Base-by-base conservation (phyloP, 768 basidiomycete genomes). In the Paxillus rubicundulus region DNA sequence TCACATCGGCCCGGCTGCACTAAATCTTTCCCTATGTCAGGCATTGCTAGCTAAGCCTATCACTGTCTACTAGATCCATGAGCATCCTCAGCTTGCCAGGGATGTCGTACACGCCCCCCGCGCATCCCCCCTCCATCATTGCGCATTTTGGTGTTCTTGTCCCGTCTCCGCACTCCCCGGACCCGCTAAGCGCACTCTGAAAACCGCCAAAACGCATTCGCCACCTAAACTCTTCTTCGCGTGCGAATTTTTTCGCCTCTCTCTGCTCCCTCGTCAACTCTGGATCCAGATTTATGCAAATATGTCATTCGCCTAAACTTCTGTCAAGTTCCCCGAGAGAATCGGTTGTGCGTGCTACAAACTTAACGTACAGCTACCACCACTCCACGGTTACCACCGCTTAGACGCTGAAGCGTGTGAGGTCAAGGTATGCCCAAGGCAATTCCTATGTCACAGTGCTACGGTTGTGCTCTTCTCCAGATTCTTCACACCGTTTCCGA, bases 1-100 rank as follows among this genome's bases (percentile, higher is more conserved):
- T 58, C 44, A 42, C 57, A 56, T 70, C 67, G 67, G 39, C 51
- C 49, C 52, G 50, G 47, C 48, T 53, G 57, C 62, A 62, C 43
- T 48, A 49, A 46, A 53, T 52, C 58, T 58, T 55, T 57, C 57
- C 50, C 59, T 49, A 36, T 49, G 17, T 57, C 36, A 56, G 61
- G 30, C 10, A 30, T 30, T 9, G 1, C 30, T 5, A 10, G 30
- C 10, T 10, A 30, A 9, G n/a, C n/a, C 20, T n/a, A 16, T 27
- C 24, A 17, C 39, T 40, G 21, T 2, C 40, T 9, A 24, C 20
- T 24, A 24, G 2, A 24, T 24, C 24, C 30, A 30, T 30, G 30
- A 30, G 8, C 9, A 10, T 30, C 7, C 30, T 30, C 30, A 30
- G 9, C 30, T 30, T 30, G 7, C 30, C 30, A 30, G 4, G 9